These are phyloP conservation scores for Dichomitus squalens DNA, from an alignment of 1,284 basidiomycete species.

Conservation along the genomic window DNA sequence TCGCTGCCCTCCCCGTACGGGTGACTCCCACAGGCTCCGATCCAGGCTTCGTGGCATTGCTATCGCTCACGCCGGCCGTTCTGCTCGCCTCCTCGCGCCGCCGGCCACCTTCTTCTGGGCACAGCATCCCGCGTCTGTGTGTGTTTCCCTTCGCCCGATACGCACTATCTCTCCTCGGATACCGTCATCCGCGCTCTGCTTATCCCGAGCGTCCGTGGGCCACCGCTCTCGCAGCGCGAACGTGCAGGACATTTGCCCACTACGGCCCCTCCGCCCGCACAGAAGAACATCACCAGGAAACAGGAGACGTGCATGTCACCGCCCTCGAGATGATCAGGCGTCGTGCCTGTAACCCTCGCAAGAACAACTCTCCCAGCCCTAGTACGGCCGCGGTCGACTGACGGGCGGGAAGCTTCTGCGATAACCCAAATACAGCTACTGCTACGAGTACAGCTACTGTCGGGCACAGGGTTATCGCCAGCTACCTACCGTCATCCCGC, in stretches of 20 bases:
- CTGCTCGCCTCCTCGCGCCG: slow-evolving; percentile 22
- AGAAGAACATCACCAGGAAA: not conserved
- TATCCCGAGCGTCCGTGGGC: too few relatives aligned
- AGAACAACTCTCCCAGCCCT: too few relatives aligned
- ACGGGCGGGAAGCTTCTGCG: too few relatives aligned
- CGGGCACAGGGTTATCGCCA: not conserved
- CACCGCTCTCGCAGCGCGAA: too few relatives aligned
- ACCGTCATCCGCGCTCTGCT: too few relatives aligned
- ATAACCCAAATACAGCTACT: not conserved
- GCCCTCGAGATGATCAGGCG: not conserved
- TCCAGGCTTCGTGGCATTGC: not conserved
- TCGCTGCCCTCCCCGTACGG: too few relatives aligned
- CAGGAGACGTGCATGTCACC: not conserved
- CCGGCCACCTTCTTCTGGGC: too few relatives aligned
- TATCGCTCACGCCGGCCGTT: not conserved
- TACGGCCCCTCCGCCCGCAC: too few relatives aligned
- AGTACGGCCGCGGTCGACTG: too few relatives aligned
- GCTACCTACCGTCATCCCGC: not conserved
- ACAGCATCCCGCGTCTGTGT: not conserved
- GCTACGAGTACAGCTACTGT: not conserved
- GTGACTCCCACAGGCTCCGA: too few relatives aligned
- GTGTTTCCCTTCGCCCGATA: not conserved
- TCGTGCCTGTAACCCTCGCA: too few relatives aligned
- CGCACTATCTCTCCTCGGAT: not conserved
- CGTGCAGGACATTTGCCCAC: too few relatives aligned